Base-by-base conservation (phyloP, 495 filamentous ascomycete genomes). In the Penicillium silybi region DNA sequence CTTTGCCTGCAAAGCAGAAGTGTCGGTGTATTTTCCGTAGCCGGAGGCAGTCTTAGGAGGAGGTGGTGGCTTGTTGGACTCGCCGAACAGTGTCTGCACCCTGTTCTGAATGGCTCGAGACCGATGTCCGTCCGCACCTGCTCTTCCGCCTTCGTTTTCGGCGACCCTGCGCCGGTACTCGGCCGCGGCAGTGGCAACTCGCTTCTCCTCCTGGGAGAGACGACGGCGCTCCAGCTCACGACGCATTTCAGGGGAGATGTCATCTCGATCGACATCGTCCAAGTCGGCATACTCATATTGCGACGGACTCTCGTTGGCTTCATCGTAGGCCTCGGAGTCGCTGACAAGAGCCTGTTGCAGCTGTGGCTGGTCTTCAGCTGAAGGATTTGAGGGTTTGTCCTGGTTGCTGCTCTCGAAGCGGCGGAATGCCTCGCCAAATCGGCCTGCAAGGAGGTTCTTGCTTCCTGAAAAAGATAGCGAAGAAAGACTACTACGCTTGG, bases 351-450 rank as follows among this genome's bases (percentile, higher is more conserved):
- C 89, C 68, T 38, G 78, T 76, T 51, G 27, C 2, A 25, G 32
- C 53, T 67, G 65, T 44, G 70, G 62, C 17, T 53, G 52, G 34
- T 67, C 72, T 45, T 76, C 70, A 8, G 66, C 63, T 17, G 61
- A 71, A 2, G 80, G 82, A 26, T 80, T 84, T 25, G 81, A 80
- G 22, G 76, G 78, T 23, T 76, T 75, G 16, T 76, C 78, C 27
- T 68, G 62, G 45, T 70, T 72, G 54, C 81, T 81, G 19, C 80
- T 80, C 64, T 98, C 93, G 59, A 98, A 98, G 5, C 88, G 81
- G 54, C 92, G 87, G 74, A 98, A 97, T 4, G 95, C 92, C 46
- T 97, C 95, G 2, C 95, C 91, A 67, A 98, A 97, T 65, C 88
- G 90, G 7, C 92, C 89, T 22, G 85, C 85, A 20, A 98, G 77